Evolutionary conservation across 176 grass and related monocot genomes (phyloP).

Genomic region (Oropetium thomaeum): DNA sequence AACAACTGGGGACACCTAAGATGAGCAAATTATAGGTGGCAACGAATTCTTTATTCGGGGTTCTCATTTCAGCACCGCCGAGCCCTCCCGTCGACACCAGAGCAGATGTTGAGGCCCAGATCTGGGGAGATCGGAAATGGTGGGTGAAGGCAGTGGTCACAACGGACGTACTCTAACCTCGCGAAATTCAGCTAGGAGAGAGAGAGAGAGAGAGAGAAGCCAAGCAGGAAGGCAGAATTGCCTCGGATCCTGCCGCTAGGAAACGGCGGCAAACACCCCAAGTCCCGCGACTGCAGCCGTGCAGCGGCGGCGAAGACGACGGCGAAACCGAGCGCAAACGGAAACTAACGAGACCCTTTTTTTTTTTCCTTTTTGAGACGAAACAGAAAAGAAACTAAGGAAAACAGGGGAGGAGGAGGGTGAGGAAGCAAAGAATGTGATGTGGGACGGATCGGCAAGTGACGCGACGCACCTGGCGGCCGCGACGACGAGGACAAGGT

Average conservation of each 20-base stretch:
- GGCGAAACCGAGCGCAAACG: background rate
- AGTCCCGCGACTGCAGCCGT: background rate
- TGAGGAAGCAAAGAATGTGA: background rate
- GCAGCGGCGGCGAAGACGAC: background rate
- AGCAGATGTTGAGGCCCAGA: too few species aligned
- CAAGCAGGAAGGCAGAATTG: background rate
- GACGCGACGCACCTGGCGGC: slow-evolving; percentile 52
- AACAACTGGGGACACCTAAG: background rate
- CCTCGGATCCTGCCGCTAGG: background rate
- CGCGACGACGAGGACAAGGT: slow-evolving; percentile 70
- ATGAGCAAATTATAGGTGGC: background rate
- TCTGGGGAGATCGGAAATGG: too few species aligned
- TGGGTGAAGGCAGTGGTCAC: too few species aligned
- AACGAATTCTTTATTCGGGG: background rate
- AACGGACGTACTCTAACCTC: too few species aligned
- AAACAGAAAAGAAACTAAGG: background rate
- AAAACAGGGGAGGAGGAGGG: background rate
- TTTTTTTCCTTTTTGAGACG: background rate
- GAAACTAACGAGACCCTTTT: background rate
- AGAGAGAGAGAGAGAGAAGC: too few species aligned
- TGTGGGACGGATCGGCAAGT: background rate
- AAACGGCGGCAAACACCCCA: background rate
- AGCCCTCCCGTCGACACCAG: background rate
- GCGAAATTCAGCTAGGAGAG: too few species aligned
- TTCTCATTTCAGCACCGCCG: background rate